A percentile compares a stretch with the other conserved stretches of the same genome.
phyloP scores from a whole-genome alignment of 495 filamentous ascomycete species.

The Aspergillus ellipticus region DNA sequence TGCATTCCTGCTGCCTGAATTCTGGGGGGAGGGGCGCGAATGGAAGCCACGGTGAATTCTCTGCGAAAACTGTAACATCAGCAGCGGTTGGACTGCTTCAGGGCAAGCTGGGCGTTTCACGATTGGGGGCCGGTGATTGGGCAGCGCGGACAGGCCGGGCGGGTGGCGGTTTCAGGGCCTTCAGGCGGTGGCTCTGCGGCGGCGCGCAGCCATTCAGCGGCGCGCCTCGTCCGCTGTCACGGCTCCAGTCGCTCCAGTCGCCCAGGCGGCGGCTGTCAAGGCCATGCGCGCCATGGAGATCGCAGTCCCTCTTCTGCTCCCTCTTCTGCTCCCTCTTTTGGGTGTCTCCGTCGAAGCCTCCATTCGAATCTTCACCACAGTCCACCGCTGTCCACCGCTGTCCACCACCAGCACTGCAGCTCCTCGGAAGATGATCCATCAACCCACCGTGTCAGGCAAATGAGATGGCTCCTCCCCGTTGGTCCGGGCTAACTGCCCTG shows the following conservation, averaged over 20 bases:
- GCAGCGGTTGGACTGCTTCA: background rate
- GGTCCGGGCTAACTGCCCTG: slow-evolving; percentile 1
- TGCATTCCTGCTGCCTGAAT: background rate
- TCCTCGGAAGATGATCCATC: slow-evolving; percentile 1
- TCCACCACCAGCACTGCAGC: too few relatives aligned
- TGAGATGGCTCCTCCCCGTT: slow-evolving; percentile 9
- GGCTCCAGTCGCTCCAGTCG: background rate
- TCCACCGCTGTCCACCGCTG: too few relatives aligned
- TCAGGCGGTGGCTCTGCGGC: too few relatives aligned
- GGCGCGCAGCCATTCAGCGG: background rate
- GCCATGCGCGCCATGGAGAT: background rate
- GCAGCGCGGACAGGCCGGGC: background rate
- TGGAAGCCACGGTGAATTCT: too few relatives aligned
- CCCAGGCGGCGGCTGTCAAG: background rate
- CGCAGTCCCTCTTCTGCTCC: too few relatives aligned
- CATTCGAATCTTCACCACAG: slow-evolving; percentile 2
- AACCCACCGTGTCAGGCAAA: slow-evolving; percentile 21
- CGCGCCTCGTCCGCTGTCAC: background rate
- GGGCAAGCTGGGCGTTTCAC: background rate
- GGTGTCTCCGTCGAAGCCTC: too few relatives aligned
- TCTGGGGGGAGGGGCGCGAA: background rate
- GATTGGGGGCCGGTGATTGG: background rate
- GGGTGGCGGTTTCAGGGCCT: slow-evolving; percentile 3
- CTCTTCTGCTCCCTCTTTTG: too few relatives aligned
- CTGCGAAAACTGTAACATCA: background rate